Percentiles rank a stretch among this genome's conserved stretches.
Evolutionary conservation across 83 land plant genomes (phyloP).

Genomic region (Thuja plicata): DNA sequence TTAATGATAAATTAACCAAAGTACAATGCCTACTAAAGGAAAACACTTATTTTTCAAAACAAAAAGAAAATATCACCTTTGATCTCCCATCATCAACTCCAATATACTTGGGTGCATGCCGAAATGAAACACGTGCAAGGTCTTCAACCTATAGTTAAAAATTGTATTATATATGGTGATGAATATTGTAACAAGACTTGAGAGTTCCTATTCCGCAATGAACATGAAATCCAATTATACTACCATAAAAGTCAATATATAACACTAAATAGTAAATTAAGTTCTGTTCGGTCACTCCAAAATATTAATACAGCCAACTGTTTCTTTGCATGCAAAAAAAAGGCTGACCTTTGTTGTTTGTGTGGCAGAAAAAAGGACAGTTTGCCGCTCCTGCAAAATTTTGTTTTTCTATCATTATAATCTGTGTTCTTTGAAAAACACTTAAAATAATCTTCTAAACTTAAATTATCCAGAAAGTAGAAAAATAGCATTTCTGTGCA

Average conservation of each 20-base stretch:
- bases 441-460: neutral
- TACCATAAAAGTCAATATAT: neutral
- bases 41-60: neutral
- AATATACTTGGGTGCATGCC: conserved; percentile 74
- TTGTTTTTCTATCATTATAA: neutral
- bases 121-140: conserved; percentile 87
- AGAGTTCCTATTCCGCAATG: neutral
- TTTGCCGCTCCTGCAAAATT: conserved; percentile 76
- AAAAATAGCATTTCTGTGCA: neutral
- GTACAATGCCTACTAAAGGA: neutral
- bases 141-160: conserved; percentile 76
- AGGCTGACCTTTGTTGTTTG: conserved; percentile 84
- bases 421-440: neutral
- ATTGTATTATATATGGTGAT: neutral
- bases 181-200: neutral
- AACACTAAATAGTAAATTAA: neutral
- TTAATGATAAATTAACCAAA: neutral
- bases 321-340: neutral
- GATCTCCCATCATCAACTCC: conserved; percentile 93
- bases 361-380: conserved; percentile 94
- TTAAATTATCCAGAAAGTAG: conserved; percentile 1
- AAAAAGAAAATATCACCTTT: conserved; percentile 40
- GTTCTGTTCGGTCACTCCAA: neutral
- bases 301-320: neutral
- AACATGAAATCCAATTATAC: conserved; percentile 1